phyloP scores from a whole-genome alignment of 2,329 filamentous ascomycete species.

The Fusarium illudens region DNA sequence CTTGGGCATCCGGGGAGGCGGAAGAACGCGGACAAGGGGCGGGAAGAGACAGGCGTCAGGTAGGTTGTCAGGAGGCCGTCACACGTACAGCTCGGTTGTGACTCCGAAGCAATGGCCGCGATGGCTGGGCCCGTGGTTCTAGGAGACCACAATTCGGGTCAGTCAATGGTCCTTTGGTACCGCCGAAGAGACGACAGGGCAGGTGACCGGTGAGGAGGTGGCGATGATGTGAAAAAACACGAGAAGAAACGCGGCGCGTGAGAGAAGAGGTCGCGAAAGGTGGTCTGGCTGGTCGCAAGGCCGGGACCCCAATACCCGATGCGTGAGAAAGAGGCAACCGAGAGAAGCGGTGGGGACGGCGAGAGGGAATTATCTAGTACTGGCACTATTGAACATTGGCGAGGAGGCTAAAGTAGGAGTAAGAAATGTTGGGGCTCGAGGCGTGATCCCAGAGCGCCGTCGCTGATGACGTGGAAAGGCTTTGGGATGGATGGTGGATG shows the following conservation, averaged over 20 bases:
- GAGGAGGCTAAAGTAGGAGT: neutral
- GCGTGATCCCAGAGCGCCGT: slow-evolving; percentile 4
- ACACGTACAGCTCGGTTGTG: slow-evolving; percentile 29
- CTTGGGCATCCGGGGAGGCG: slow-evolving; percentile 14
- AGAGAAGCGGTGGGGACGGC: slow-evolving; percentile 1
- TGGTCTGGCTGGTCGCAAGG: slow-evolving; percentile 33
- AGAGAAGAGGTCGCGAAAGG: slow-evolving; percentile 33
- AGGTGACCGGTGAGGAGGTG: slow-evolving; percentile 13
- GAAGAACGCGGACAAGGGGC: slow-evolving; percentile 16
- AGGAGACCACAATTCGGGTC: slow-evolving; percentile 19
- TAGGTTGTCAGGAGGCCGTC: slow-evolving; percentile 28
- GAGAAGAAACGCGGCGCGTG: slow-evolving; percentile 32
- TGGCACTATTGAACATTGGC: slow-evolving; percentile 1
- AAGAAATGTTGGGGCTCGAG: neutral
- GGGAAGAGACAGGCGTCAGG: slow-evolving; percentile 22
- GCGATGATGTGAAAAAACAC: slow-evolving; percentile 20
- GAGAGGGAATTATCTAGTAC: slow-evolving; percentile 11
- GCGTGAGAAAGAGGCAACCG: slow-evolving; percentile 10
- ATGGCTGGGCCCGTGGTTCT: slow-evolving; percentile 21
- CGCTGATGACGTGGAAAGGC: slow-evolving; percentile 12
- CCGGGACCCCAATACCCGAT: slow-evolving; percentile 18
- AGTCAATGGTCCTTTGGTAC: slow-evolving; percentile 19
- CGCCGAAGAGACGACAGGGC: slow-evolving; percentile 6
- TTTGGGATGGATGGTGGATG: slow-evolving; percentile 3
- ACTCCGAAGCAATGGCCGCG: slow-evolving; percentile 24